A percentile compares a stretch with the other conserved stretches of the same genome.
Evolutionary conservation across 2,329 filamentous ascomycete genomes (phyloP).

Genomic region (Sarocladium oryzae): DNA sequence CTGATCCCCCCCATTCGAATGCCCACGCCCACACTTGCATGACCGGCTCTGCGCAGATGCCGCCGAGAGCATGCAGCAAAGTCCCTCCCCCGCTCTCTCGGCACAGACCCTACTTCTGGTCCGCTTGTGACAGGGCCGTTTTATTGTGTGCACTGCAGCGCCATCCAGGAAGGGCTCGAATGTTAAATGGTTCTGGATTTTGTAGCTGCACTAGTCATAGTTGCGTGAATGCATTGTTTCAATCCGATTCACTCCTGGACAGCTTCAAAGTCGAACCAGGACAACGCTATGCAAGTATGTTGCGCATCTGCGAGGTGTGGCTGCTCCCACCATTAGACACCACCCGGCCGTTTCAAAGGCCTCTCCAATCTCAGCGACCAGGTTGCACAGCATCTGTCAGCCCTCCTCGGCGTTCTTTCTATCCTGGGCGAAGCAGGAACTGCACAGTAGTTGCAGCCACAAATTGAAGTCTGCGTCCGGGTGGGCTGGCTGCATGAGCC

Average conservation of each 20-base stretch:
- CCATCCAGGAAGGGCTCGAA: neutral
- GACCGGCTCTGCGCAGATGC: neutral
- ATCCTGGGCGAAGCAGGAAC: neutral
- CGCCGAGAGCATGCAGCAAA: too few species aligned
- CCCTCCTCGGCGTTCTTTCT: neutral
- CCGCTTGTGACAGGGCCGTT: neutral
- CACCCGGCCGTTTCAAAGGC: neutral
- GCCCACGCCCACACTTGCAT: neutral
- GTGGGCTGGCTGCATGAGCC: neutral
- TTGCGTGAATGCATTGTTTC: too few species aligned
- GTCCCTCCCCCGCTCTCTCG: slow-evolving; percentile 1
- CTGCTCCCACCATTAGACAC: neutral
- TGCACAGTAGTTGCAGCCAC: neutral
- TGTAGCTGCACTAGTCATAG: neutral
- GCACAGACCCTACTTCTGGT: neutral
- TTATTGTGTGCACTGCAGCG: neutral
- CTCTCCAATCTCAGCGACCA: neutral
- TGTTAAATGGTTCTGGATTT: neutral
- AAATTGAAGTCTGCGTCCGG: neutral
- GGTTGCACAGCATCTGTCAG: slow-evolving; percentile 3
- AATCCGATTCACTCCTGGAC: too few species aligned
- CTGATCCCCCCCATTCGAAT: neutral
- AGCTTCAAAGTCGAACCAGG: too few species aligned
- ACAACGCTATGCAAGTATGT: slow-evolving; percentile 26
- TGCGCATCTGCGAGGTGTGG: slow-evolving; percentile 24